These are phyloP conservation scores for Fusarium hainanense DNA, from an alignment of 2,329 filamentous ascomycete genomes.

Conservation along the genomic window DNA sequence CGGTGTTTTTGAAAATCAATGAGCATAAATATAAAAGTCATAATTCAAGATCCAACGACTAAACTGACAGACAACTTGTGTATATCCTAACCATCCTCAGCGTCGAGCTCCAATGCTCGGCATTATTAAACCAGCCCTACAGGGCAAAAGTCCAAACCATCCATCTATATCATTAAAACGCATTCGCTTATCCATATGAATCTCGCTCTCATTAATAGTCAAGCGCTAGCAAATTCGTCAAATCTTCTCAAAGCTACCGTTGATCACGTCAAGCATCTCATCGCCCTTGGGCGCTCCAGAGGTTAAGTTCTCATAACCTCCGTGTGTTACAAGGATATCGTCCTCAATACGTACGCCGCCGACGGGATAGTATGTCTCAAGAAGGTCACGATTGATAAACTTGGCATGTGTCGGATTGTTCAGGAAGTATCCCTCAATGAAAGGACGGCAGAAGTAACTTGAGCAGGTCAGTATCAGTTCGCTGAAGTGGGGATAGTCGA, in stretches of 20 bases:
- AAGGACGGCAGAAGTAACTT: conserved; percentile 80
- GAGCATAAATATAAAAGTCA: conserved; percentile 34
- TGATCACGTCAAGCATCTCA: conserved; percentile 73
- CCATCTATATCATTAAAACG: conserved; percentile 6
- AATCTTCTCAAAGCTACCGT: conserved; percentile 49
- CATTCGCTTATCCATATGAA: neutral
- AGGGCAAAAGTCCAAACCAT: neutral
- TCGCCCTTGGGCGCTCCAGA: conserved; percentile 77
- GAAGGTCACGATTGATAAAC: conserved; percentile 72
- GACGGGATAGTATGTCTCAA: conserved; percentile 78
- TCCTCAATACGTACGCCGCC: conserved; percentile 96
- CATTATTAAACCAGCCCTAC: neutral
- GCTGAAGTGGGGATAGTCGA: neutral
- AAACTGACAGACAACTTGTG: neutral
- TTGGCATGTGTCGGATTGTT: conserved; percentile 66
- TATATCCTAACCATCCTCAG: conserved; percentile 12
- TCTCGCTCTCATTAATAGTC: neutral
- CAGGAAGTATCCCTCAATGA: conserved; percentile 76
- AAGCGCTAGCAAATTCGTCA: conserved; percentile 9
- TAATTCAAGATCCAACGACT: conserved; percentile 6
- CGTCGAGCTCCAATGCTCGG: neutral
- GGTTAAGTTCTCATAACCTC: conserved; percentile 86
- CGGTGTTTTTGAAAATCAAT: conserved; percentile 34
- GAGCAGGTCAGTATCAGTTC: neutral
- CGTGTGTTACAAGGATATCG: conserved; percentile 81